A percentile compares a stretch with the other conserved stretches of the same genome.
phyloP scores from a whole-genome alignment of 2,329 filamentous ascomycete species.

The Trematosphaeria pertusa region DNA sequence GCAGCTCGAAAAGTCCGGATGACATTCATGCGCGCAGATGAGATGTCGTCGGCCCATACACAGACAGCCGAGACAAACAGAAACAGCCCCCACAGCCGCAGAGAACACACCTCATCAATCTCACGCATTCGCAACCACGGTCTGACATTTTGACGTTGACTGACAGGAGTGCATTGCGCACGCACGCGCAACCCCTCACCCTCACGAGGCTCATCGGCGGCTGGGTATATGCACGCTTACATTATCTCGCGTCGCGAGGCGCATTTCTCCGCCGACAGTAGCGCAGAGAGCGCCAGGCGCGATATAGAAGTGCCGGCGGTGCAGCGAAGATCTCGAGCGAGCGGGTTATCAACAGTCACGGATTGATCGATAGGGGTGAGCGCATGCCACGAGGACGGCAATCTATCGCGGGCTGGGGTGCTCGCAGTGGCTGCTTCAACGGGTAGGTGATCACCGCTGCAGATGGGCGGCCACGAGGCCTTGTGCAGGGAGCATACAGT shows the following conservation, averaged over 20 bases:
- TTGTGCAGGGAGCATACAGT: background rate
- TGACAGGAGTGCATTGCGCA: background rate
- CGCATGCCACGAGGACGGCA: background rate
- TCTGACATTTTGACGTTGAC: background rate
- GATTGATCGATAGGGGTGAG: background rate
- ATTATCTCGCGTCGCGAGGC: background rate
- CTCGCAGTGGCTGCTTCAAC: background rate
- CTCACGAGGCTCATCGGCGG: background rate
- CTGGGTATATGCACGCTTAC: background rate
- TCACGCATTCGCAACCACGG: background rate
- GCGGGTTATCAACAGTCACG: background rate
- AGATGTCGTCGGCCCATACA: background rate
- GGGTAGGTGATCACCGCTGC: background rate
- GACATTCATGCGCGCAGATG: too few relatives aligned
- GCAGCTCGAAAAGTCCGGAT: too few relatives aligned
- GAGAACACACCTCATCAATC: background rate
- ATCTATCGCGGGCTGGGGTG: background rate
- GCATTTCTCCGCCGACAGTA: background rate
- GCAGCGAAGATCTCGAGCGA: background rate
- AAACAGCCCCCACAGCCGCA: too few relatives aligned
- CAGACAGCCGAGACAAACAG: too few relatives aligned
- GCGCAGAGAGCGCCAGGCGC: too few relatives aligned
- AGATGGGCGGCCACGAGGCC: background rate
- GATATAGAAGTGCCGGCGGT: too few relatives aligned
- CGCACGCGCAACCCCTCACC: background rate